Base-by-base conservation (phyloP, 768 basidiomycete genomes). In the Candolleomyces aberdarensis region DNA sequence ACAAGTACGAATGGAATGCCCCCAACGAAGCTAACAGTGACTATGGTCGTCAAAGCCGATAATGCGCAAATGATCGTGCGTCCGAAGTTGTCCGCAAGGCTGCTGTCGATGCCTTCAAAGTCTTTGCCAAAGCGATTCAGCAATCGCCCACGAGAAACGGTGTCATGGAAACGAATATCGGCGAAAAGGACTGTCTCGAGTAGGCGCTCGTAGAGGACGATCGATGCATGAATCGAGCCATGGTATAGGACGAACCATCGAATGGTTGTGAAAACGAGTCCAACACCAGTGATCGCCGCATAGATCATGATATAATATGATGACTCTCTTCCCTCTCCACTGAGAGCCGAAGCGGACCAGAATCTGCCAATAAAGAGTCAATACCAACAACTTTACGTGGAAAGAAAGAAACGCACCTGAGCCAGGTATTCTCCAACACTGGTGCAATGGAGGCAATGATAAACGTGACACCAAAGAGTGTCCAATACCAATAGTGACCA, bases 161-260 rank as follows among this genome's bases (percentile, higher is more conserved):
- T 97, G 68, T 97, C 95, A 66, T 96, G 95, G 80, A 97, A 96
- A 47, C 94, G 85, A 59, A 96, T 87, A 50, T 92, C 85, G 8
- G 94, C 92, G 67, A 95, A 95, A 1, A 97, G 76, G 3, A 96
- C 87, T 0, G 86, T 72, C 68, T 96, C 89, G 29, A 96, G 75
- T 43, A 96, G 79, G 40, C 78, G 76, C 69, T 91, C 79, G 74
- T 96, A 93, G 14, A 96, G 78, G n/a, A 88, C 83, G 2, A 78
- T 80, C 1, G 92, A 94, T 2, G 93, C 92, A 59, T 83, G 84
- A 62, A 96, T 88, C n/a, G 90, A 89, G 14, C 94, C 94, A 20
- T 74, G 76, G 71, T 95, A 96, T 17, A 94, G 83, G 3, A 92
- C 77, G 57, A 91, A 83, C 79, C 83, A 91, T 26, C 88, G 80